Evolutionary conservation across 257 asterid species (phyloP), one percentile per base, ranked within the genome.

Genomic region (Capsicum rhomboideum): DNA sequence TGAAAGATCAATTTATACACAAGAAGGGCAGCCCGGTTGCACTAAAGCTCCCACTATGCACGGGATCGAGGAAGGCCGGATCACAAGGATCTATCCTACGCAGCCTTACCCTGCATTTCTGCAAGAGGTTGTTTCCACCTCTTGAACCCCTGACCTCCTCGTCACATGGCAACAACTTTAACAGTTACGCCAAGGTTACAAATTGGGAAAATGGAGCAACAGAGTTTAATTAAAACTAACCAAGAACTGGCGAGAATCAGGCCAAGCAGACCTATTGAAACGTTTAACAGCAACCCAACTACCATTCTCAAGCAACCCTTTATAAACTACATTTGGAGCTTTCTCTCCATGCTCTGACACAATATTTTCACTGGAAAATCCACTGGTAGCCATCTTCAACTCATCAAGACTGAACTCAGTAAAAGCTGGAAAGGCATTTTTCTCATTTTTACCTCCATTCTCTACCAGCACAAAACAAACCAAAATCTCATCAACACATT

Each of bases 281-380:
- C 91, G 89, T 71, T 90, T 90, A 82, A 90, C 87, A 82, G 92
- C 92, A 78, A 90, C 44, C 87, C 88, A 83, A 8, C 84, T 84
- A 46, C 86, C 89, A 79, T 85, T 82, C 5, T 82, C 84, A 21
- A 90, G 87, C 77, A 77, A 79, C 55, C 92, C 92, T 82, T 71
- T 90, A 78, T 85, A 90, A 46, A 90, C 92, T 10, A 90, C 91
- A 78, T 90, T 90, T 16, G 92, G 92, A 81, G 92, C 92, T 83
- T 90, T 90, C 82, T 90, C 92, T 14, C 92, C 92, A 67, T 90
- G 92, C 79, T 90, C 92, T 18, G 92, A 90, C 16, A 90, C 92
- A 26, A 90, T 85, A 67, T 90, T 90, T 37, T 90, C 91, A 31
- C 84, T 10, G 2, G 90, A 85, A 78, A 90, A 90, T 12, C 89